Evolutionary conservation across 176 grass and related monocot species (phyloP).

Genomic region (Saccharum officinarum): DNA sequence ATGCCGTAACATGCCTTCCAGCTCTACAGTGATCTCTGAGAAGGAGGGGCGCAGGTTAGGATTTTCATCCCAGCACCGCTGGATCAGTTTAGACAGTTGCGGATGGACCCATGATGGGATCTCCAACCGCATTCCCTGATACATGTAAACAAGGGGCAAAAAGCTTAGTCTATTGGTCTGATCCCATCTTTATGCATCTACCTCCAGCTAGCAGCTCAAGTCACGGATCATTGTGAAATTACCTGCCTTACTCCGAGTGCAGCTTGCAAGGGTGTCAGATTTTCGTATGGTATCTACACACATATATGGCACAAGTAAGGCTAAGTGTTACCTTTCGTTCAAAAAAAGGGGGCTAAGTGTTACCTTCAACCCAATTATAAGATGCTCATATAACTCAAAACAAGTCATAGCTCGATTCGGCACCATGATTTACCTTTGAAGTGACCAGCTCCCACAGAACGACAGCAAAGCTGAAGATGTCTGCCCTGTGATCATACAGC

Average conservation of each 20-base stretch:
- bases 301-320: conserved; percentile 35
- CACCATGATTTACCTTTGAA: conserved; percentile 65
- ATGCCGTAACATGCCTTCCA: conserved; percentile 59
- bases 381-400: conserved; percentile 10
- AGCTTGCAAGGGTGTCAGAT: conserved; percentile 93
- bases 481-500: conserved; percentile 81
- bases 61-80: conserved; percentile 71
- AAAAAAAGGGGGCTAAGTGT: background rate
- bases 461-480: conserved; percentile 95
- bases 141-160: conserved; percentile 29
- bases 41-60: conserved; percentile 62
- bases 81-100: conserved; percentile 55
- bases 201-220: background rate
- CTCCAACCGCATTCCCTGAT: conserved; percentile 74
- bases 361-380: background rate
- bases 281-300: conserved; percentile 82
- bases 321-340: background rate
- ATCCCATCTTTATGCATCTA: background rate
- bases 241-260: conserved; percentile 94
- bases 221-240: background rate
- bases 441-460: conserved; percentile 90
- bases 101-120: conserved; percentile 57
- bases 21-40: conserved; percentile 63
- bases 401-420: background rate
- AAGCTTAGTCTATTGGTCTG: background rate